Conservation (phyloP, 179 eudicot species). For the Silene noctiflora region DNA sequence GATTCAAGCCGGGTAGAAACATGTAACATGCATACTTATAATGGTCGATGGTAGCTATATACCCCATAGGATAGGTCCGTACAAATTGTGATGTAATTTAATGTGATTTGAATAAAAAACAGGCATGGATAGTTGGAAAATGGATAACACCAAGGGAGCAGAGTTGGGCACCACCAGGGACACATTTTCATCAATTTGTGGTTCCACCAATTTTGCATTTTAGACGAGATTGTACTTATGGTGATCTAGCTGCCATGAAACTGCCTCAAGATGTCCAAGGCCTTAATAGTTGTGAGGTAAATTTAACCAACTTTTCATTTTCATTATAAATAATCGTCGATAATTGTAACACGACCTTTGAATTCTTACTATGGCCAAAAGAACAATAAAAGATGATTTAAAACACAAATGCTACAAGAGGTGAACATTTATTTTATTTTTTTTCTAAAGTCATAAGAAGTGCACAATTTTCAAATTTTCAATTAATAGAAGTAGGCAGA, state of each 20-base stretch:
- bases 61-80: no score
- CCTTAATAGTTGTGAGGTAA: constrained; percentile 80
- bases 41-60: no score
- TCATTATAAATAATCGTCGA: no score
- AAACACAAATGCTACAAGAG: no score
- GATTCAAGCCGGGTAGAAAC: no score
- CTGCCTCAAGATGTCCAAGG: constrained; percentile 76
- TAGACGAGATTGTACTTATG: constrained; percentile 82
- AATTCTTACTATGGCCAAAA: no score
- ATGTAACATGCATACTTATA: no score
- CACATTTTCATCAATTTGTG: constrained; percentile 92
- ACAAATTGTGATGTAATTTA: background rate
- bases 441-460: no score
- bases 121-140: constrained; percentile 93
- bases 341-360: no score
- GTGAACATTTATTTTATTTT: no score
- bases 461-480: no score
- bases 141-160: constrained; percentile 87
- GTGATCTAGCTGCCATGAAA: constrained; percentile 82
- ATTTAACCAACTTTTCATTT: background rate
- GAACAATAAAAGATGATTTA: no score
- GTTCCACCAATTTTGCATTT: constrained; percentile 76
- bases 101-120: background rate
- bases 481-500: background rate
- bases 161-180: constrained; percentile 71